phyloP scores from a whole-genome alignment of 176 grass and related monocot species.

The Musa beccarii region DNA sequence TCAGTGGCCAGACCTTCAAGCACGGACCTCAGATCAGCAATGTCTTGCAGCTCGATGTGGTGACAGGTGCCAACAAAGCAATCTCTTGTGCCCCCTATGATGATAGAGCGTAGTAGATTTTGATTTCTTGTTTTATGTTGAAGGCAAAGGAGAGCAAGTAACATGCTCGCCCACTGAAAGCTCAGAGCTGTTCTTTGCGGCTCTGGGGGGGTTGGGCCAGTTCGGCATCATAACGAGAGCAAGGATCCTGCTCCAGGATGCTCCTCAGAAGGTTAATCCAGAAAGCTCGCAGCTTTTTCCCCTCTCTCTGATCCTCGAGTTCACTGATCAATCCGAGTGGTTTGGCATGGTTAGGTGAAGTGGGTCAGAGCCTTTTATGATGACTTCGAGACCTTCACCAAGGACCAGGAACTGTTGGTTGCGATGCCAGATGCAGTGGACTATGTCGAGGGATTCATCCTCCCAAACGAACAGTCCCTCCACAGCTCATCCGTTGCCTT shows the following conservation, averaged over 20 bases:
- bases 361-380: slow-evolving; percentile 89
- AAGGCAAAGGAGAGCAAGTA: slow-evolving; percentile 59
- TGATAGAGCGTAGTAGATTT: slow-evolving; percentile 19
- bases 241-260: slow-evolving; percentile 71
- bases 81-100: too few relatives aligned
- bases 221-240: slow-evolving; percentile 89
- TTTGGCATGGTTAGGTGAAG: slow-evolving; percentile 38
- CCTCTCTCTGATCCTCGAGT: too few relatives aligned
- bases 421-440: slow-evolving; percentile 66
- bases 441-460: slow-evolving; percentile 82
- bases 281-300: not conserved
- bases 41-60: slow-evolving; percentile 70
- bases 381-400: slow-evolving; percentile 64
- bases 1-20: slow-evolving; percentile 1
- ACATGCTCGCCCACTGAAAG: slow-evolving; percentile 59
- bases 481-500: slow-evolving; percentile 70
- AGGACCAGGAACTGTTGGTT: slow-evolving; percentile 73
- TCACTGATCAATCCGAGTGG: too few relatives aligned
- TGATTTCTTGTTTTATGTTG: slow-evolving; percentile 21
- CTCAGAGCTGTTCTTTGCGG: slow-evolving; percentile 69
- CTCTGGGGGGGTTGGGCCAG: slow-evolving; percentile 81
- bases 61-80: slow-evolving; percentile 42
- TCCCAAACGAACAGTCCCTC: slow-evolving; percentile 62
- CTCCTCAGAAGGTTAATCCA: slow-evolving; percentile 57
- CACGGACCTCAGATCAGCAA: slow-evolving; percentile 27